These are phyloP conservation scores for Ceratocystis albifundus DNA, from an alignment of 2,329 filamentous ascomycete species.

Conservation along the genomic window DNA sequence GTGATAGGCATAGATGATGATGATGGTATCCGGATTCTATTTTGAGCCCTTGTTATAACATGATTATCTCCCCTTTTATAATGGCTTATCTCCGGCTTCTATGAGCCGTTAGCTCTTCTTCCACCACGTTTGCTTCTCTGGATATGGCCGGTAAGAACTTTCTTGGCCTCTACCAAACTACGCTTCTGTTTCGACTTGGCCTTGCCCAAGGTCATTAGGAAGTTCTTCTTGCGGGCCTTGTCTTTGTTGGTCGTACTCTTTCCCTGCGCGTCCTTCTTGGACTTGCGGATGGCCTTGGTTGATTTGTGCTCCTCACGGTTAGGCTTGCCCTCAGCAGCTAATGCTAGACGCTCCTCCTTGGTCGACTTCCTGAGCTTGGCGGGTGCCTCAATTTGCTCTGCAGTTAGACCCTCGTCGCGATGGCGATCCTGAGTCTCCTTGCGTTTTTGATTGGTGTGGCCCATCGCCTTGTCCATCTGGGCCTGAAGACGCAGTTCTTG, in stretches of 20 bases:
- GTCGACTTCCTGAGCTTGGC: conserved; percentile 70
- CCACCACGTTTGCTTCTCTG: conserved; percentile 76
- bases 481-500: conserved; percentile 71
- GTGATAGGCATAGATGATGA: neutral
- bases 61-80: neutral
- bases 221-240: conserved; percentile 96
- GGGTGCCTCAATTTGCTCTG: conserved; percentile 81
- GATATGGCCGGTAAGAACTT: conserved; percentile 68
- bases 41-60: neutral
- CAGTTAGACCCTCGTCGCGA: conserved; percentile 78
- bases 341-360: conserved; percentile 77
- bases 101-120: conserved; percentile 56
- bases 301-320: conserved; percentile 71
- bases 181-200: conserved; percentile 92
- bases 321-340: conserved; percentile 71
- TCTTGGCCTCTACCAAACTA: conserved; percentile 75
- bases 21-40: neutral
- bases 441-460: conserved; percentile 35
- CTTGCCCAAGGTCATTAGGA: conserved; percentile 95
- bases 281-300: conserved; percentile 70
- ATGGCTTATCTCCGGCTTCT: conserved; percentile 5
- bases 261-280: conserved; percentile 76
- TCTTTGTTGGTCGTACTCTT: conserved; percentile 97
- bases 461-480: conserved; percentile 54
- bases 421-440: conserved; percentile 49